Percentiles rank a stretch among this genome's conserved stretches.
These are phyloP conservation scores for Graphium sp. DNA, from an alignment of 2,329 filamentous ascomycete species.

Conservation along the genomic window DNA sequence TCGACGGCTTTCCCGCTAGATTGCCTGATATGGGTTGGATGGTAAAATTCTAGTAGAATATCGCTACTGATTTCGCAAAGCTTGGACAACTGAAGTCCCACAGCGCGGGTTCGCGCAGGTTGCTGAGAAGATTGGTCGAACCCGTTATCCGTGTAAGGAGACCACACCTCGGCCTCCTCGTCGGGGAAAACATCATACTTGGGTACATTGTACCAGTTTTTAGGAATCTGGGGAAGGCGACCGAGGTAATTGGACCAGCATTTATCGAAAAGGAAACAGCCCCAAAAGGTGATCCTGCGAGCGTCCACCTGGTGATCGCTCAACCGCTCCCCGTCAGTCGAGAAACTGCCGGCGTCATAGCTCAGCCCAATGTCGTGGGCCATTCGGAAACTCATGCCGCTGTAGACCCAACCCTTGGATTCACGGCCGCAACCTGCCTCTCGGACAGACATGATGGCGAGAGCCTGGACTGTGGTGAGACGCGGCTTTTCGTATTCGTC, in stretches of 20 bases:
- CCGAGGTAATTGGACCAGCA: slow-evolving; percentile 97
- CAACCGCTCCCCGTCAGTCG: slow-evolving; percentile 37
- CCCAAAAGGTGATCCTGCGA: slow-evolving; percentile 87
- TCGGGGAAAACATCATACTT: slow-evolving; percentile 83
- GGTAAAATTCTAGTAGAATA: slow-evolving; percentile 78
- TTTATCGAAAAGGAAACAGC: slow-evolving; percentile 96
- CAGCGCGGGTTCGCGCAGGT: slow-evolving; percentile 66
- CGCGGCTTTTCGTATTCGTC: slow-evolving; percentile 85
- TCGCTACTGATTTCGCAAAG: slow-evolving; percentile 92
- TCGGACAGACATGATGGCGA: slow-evolving; percentile 88
- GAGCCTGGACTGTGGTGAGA: slow-evolving; percentile 78
- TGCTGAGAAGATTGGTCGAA: slow-evolving; percentile 58
- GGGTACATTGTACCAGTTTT: slow-evolving; percentile 63
- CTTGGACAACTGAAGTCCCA: slow-evolving; percentile 64
- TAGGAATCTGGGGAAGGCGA: slow-evolving; percentile 71
- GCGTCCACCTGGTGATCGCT: slow-evolving; percentile 79
- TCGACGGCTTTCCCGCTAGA: slow-evolving; percentile 64
- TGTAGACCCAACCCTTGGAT: slow-evolving; percentile 95
- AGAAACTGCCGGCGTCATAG: slow-evolving; percentile 56
- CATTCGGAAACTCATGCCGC: slow-evolving; percentile 97
- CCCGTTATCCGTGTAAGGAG: slow-evolving; percentile 73
- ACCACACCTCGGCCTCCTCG: slow-evolving; percentile 77
- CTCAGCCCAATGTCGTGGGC: slow-evolving; percentile 87
- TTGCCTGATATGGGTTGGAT: slow-evolving; percentile 49
- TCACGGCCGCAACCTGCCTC: slow-evolving; percentile 91